phyloP scores from a whole-genome alignment of 495 filamentous ascomycete species.

The Acidomyces sp. region DNA sequence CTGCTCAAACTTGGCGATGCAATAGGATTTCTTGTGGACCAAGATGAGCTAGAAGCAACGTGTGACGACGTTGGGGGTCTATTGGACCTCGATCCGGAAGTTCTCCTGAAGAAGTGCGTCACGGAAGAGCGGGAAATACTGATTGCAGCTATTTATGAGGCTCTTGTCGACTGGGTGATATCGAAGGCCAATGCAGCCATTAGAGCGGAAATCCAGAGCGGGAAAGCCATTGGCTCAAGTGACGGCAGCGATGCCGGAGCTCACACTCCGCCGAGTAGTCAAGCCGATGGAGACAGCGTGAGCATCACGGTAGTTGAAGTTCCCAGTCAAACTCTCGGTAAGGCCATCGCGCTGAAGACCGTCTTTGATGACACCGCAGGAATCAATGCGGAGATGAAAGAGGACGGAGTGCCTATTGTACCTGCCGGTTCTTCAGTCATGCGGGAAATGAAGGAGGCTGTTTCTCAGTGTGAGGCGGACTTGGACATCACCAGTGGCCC shows the following conservation, averaged over 20 bases:
- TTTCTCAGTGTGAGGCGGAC: slow-evolving; percentile 66
- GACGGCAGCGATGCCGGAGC: slow-evolving; percentile 45
- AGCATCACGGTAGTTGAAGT: slow-evolving; percentile 81
- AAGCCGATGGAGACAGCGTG: slow-evolving; percentile 67
- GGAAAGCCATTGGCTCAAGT: slow-evolving; percentile 48
- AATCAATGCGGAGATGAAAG: slow-evolving; percentile 93
- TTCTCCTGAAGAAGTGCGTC: slow-evolving; percentile 62
- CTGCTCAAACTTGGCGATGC: slow-evolving; percentile 87
- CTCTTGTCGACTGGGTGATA: slow-evolving; percentile 89
- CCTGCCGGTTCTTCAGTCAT: slow-evolving; percentile 62
- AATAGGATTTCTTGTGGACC: slow-evolving; percentile 69
- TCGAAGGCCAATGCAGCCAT: slow-evolving; percentile 83
- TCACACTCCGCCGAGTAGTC: slow-evolving; percentile 44
- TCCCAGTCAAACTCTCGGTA: slow-evolving; percentile 64
- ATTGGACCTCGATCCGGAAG: slow-evolving; percentile 73
- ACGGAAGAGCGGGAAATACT: slow-evolving; percentile 71
- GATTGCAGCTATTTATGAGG: slow-evolving; percentile 81
- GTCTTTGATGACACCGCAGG: slow-evolving; percentile 86
- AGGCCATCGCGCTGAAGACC: slow-evolving; percentile 70
- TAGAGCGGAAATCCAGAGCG: slow-evolving; percentile 51
- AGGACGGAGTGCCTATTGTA: slow-evolving; percentile 68
- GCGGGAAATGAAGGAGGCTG: slow-evolving; percentile 70
- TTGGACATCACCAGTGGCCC: slow-evolving; percentile 60
- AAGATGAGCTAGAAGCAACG: slow-evolving; percentile 69
- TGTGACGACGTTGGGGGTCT: slow-evolving; percentile 85